These are phyloP conservation scores for Thelonectria rubi DNA, from an alignment of 2,329 filamentous ascomycete genomes.

Conservation along the genomic window DNA sequence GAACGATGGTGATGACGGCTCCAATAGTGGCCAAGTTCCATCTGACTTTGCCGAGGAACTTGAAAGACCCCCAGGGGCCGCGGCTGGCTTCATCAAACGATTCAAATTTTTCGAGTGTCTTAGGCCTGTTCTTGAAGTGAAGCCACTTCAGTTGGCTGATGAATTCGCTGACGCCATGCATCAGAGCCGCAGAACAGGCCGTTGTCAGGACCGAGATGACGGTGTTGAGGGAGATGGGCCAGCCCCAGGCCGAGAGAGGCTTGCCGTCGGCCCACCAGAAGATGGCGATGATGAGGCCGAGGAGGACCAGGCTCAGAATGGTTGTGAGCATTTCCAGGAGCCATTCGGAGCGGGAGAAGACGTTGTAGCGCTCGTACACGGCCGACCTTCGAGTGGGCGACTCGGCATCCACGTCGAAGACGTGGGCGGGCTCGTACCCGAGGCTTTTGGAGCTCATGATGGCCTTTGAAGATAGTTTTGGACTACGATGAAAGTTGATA, in stretches of 20 bases:
- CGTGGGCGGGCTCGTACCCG: background rate
- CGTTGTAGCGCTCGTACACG: slow-evolving; percentile 8
- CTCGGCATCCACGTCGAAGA: slow-evolving; percentile 8
- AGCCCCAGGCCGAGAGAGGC: slow-evolving; percentile 18
- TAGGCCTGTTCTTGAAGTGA: slow-evolving; percentile 13
- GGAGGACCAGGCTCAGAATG: background rate
- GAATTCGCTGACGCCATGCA: slow-evolving; percentile 25
- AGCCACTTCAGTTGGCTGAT: slow-evolving; percentile 31
- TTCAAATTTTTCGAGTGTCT: slow-evolving; percentile 9
- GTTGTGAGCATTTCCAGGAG: background rate
- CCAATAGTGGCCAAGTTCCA: slow-evolving; percentile 27
- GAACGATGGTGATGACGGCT: slow-evolving; percentile 18
- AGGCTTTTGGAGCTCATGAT: background rate
- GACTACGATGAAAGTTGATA: background rate
- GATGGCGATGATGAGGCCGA: slow-evolving; percentile 1
- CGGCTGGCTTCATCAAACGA: slow-evolving; percentile 27
- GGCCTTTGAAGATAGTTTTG: background rate
- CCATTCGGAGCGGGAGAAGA: slow-evolving; percentile 5
- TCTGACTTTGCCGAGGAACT: slow-evolving; percentile 4
- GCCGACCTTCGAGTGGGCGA: background rate
- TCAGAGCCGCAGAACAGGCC: slow-evolving; percentile 12
- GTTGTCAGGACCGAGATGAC: slow-evolving; percentile 21
- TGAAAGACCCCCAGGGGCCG: slow-evolving; percentile 16
- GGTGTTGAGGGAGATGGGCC: slow-evolving; percentile 20
- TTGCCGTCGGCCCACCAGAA: slow-evolving; percentile 12